Percentiles rank a stretch among this genome's conserved stretches.
These are phyloP conservation scores for Orbilia javanica DNA, from an alignment of 2,329 filamentous ascomycete species.

Conservation along the genomic window DNA sequence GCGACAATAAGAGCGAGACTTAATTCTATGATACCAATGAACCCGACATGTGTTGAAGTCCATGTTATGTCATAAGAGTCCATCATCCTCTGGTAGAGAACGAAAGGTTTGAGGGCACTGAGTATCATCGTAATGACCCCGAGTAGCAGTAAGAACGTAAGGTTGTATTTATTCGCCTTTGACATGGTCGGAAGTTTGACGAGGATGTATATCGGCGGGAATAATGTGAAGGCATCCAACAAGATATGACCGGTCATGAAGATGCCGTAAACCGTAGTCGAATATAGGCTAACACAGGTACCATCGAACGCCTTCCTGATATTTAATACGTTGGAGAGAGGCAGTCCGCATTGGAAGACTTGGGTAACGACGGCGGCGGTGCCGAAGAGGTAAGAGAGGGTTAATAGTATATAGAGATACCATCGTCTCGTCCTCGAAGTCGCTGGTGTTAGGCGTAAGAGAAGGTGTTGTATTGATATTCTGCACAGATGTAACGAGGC, in stretches of 20 bases:
- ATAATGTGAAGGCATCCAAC: slow-evolving; percentile 32
- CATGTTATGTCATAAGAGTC: slow-evolving; percentile 30
- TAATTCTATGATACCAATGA: slow-evolving; percentile 36
- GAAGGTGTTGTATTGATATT: slow-evolving; percentile 45
- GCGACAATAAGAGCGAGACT: slow-evolving; percentile 36
- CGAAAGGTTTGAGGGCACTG: slow-evolving; percentile 38
- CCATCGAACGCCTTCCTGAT: slow-evolving; percentile 23
- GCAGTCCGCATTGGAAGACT: slow-evolving; percentile 36
- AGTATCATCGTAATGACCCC: slow-evolving; percentile 40
- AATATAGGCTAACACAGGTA: slow-evolving; percentile 38
- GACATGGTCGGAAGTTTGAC: slow-evolving; percentile 35
- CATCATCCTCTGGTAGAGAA: slow-evolving; percentile 34
- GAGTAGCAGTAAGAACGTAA: slow-evolving; percentile 24
- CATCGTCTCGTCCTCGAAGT: slow-evolving; percentile 22
- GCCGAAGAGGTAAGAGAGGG: slow-evolving; percentile 26
- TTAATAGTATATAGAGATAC: slow-evolving; percentile 39
- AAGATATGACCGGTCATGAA: slow-evolving; percentile 43
- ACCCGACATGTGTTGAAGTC: slow-evolving; percentile 28
- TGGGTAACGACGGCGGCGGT: slow-evolving; percentile 31
- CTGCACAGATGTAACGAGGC: slow-evolving; percentile 33
- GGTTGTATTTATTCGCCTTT: slow-evolving; percentile 37
- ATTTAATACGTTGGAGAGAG: slow-evolving; percentile 25
- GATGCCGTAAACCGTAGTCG: slow-evolving; percentile 27
- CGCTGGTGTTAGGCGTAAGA: slow-evolving; percentile 32
- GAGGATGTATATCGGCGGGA: slow-evolving; percentile 39